phyloP scores from a whole-genome alignment of 2,329 filamentous ascomycete genomes.

The Mycocentrospora acerina region DNA sequence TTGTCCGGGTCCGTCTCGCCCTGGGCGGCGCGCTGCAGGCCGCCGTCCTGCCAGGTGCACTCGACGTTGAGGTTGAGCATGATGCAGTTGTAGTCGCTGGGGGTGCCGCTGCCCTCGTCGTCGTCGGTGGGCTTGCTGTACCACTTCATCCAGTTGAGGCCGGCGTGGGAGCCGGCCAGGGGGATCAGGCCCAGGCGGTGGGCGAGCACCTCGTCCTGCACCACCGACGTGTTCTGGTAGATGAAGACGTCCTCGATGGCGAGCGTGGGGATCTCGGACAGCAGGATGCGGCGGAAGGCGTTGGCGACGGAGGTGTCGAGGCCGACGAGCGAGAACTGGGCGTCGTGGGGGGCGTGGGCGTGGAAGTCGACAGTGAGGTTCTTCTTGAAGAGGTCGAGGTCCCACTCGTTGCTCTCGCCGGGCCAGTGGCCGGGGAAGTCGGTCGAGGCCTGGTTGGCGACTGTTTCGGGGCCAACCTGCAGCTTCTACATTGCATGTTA shows the following conservation, averaged over 20 bases:
- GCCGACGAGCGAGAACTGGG: conserved; percentile 88
- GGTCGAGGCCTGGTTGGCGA: conserved; percentile 83
- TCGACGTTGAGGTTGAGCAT: conserved; percentile 73
- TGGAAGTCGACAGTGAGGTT: conserved; percentile 79
- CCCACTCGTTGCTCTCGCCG: conserved; percentile 82
- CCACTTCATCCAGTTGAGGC: conserved; percentile 80
- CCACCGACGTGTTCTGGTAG: conserved; percentile 94
- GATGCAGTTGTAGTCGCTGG: conserved; percentile 82
- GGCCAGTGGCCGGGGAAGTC: conserved; percentile 92
- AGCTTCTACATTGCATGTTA: conserved; percentile 63
- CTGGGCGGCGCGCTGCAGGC: conserved; percentile 57
- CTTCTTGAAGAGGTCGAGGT: conserved; percentile 69
- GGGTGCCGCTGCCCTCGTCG: conserved; percentile 43
- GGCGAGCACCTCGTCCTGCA: conserved; percentile 95
- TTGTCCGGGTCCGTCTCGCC: conserved; percentile 79
- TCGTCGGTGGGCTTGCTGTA: conserved; percentile 67
- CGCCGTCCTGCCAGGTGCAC: conserved; percentile 75
- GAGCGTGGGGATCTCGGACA: conserved; percentile 90
- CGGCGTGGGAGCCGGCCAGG: conserved; percentile 75
- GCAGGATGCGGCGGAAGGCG: conserved; percentile 93
- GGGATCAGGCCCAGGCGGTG: conserved; percentile 89
- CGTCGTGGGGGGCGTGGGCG: conserved; percentile 73
- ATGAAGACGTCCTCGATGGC: conserved; percentile 94
- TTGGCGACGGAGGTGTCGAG: conserved; percentile 93
- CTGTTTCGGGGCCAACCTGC: conserved; percentile 83